Evolutionary conservation across 2,329 filamentous ascomycete species (phyloP).

Genomic region (Alternaria solani): DNA sequence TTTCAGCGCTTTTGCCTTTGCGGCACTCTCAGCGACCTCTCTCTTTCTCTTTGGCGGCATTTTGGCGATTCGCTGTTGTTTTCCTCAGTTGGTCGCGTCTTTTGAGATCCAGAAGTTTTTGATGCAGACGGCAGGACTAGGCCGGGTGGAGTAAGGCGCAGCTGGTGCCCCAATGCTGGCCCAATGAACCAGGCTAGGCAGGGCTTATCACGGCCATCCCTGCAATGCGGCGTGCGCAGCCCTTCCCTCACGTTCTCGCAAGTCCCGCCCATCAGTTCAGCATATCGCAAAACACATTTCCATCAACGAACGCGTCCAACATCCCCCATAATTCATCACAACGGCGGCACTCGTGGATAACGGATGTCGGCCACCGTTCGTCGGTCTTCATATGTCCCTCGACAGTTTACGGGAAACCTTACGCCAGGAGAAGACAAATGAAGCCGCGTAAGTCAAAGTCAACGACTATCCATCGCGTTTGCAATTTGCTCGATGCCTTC

Average conservation of each 20-base stretch:
- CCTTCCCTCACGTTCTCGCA: slow-evolving; percentile 37
- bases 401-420: slow-evolving; percentile 54
- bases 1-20: slow-evolving; percentile 35
- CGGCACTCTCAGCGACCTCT: slow-evolving; percentile 30
- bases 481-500: slow-evolving; percentile 20
- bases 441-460: slow-evolving; percentile 54
- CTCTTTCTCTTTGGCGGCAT: slow-evolving; percentile 50
- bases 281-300: slow-evolving; percentile 40
- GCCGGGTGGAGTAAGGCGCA: slow-evolving; percentile 16
- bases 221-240: slow-evolving; percentile 25
- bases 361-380: slow-evolving; percentile 57
- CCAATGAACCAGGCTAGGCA: slow-evolving; percentile 26
- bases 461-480: slow-evolving; percentile 20
- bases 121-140: slow-evolving; percentile 31
- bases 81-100: slow-evolving; percentile 10
- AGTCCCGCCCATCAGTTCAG: slow-evolving; percentile 39
- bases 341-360: slow-evolving; percentile 55
- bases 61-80: slow-evolving; percentile 14
- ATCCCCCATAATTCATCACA: slow-evolving; percentile 48
- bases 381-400: slow-evolving; percentile 58
- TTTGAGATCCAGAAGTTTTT: slow-evolving; percentile 31
- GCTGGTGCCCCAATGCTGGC: slow-evolving; percentile 8
- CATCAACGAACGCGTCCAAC: slow-evolving; percentile 46
- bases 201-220: slow-evolving; percentile 34
- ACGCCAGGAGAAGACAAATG: slow-evolving; percentile 52